These are phyloP conservation scores for Hylodesmum podocarpum DNA, from an alignment of 306 rosid species.

Conservation along the genomic window DNA sequence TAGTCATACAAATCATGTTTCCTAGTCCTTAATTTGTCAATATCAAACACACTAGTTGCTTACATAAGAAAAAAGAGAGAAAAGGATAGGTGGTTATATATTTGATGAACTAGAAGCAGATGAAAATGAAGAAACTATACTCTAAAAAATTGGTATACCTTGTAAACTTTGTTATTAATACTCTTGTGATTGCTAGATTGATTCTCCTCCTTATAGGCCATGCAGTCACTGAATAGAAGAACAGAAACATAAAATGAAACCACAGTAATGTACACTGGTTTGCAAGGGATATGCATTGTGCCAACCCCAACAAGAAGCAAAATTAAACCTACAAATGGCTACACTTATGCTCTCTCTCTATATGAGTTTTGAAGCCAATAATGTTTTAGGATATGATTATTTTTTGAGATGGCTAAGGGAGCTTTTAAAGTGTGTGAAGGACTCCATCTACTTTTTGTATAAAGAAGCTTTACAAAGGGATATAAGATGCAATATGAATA, in stretches of 20 bases:
- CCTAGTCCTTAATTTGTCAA: background rate
- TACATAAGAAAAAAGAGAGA: background rate
- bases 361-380: conserved; percentile 29
- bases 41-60: background rate
- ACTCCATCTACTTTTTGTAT: conserved; percentile 32
- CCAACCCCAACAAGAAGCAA: conserved; percentile 15
- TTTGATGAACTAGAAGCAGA: conserved; percentile 1
- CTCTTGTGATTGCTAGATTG: conserved; percentile 41
- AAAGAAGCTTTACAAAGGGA: conserved; percentile 24
- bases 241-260: conserved; percentile 43
- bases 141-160: conserved; percentile 43
- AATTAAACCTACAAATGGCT: background rate
- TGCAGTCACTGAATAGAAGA: conserved; percentile 57
- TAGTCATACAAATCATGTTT: background rate
- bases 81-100: background rate
- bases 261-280: conserved; percentile 24
- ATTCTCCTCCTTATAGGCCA: conserved; percentile 42
- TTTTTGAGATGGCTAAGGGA: conserved; percentile 34
- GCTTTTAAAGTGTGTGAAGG: conserved; percentile 39
- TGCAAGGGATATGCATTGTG: conserved; percentile 53
- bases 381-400: conserved; percentile 43
- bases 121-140: background rate
- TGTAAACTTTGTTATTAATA: conserved; percentile 35
- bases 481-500: conserved; percentile 26
- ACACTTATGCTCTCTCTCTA: conserved; percentile 17